A percentile compares a stretch with the other conserved stretches of the same genome.
Evolutionary conservation across 2,329 filamentous ascomycete genomes (phyloP).

Genomic region (Exutisphaerella laricina): DNA sequence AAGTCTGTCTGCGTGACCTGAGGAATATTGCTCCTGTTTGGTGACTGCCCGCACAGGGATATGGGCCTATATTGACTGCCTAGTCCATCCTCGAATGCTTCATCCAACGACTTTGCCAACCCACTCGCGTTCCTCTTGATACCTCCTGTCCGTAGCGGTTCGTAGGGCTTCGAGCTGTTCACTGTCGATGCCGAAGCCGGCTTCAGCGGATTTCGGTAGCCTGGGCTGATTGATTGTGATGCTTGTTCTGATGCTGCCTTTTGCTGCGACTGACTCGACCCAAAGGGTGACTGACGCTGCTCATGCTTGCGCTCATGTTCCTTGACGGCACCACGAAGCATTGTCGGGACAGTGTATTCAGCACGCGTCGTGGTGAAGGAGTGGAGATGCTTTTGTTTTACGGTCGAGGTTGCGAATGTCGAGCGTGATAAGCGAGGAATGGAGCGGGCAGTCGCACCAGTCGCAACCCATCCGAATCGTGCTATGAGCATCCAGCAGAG

Average conservation of each 20-base stretch:
- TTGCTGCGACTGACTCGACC: conserved; percentile 51
- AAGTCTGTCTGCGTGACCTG: conserved; percentile 23
- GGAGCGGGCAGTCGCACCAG: conserved; percentile 24
- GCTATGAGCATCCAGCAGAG: conserved; percentile 30
- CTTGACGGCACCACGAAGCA: conserved; percentile 41
- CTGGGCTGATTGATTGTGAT: conserved; percentile 17
- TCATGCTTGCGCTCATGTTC: conserved; percentile 35
- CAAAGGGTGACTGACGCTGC: conserved; percentile 49
- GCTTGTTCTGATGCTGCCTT: conserved; percentile 39
- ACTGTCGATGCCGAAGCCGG: conserved; percentile 26
- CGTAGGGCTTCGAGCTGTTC: conserved; percentile 22
- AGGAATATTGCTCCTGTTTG: conserved; percentile 14
- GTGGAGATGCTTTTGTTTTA: conserved; percentile 7
- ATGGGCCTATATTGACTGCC: conserved; percentile 29
- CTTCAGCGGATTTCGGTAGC: conserved; percentile 33
- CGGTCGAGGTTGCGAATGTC: conserved; percentile 13
- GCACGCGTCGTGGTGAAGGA: conserved; percentile 12
- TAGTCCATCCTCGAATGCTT: conserved; percentile 34
- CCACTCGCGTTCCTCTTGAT: conserved; percentile 45
- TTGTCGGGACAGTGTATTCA: conserved; percentile 20
- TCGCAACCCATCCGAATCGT: conserved; percentile 25
- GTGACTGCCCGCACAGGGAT: conserved; percentile 38
- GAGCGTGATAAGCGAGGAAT: conserved; percentile 16
- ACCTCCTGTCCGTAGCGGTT: conserved; percentile 24
- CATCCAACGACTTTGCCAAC: conserved; percentile 41